These are phyloP conservation scores for Fusarium domesticum DNA, from an alignment of 2,329 filamentous ascomycete species.

Conservation along the genomic window DNA sequence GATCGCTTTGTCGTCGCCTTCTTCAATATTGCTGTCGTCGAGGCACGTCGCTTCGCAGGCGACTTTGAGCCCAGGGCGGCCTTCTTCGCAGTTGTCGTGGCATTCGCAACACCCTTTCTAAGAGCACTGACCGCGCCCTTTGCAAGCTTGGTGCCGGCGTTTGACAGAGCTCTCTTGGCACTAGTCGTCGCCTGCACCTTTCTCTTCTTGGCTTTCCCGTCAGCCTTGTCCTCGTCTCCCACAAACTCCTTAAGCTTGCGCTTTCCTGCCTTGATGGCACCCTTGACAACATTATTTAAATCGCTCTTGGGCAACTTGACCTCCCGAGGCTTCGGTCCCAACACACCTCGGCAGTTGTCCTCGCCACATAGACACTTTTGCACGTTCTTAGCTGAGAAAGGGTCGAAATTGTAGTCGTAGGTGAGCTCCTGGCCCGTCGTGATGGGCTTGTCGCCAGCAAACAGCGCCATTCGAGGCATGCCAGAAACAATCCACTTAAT, in stretches of 20 bases:
- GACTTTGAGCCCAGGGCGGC: slow-evolving; percentile 24
- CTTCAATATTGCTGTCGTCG: slow-evolving; percentile 28
- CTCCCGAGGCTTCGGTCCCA: slow-evolving; percentile 60
- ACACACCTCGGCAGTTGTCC: slow-evolving; percentile 60
- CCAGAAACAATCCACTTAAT: slow-evolving; percentile 95
- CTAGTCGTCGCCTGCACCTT: slow-evolving; percentile 36
- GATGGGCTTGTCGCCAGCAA: slow-evolving; percentile 85
- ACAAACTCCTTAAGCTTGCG: slow-evolving; percentile 55
- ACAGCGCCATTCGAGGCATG: slow-evolving; percentile 93
- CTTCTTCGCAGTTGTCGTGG: slow-evolving; percentile 31
- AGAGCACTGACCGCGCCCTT: slow-evolving; percentile 38
- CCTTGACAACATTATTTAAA: slow-evolving; percentile 39
- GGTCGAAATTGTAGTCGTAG: slow-evolving; percentile 81
- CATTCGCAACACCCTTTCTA: slow-evolving; percentile 37
- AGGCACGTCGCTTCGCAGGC: slow-evolving; percentile 26
- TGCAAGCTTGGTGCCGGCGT: slow-evolving; percentile 35
- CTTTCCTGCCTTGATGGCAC: slow-evolving; percentile 49
- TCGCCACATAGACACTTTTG: slow-evolving; percentile 64
- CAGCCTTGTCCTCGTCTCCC: slow-evolving; percentile 38
- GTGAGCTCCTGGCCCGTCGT: slow-evolving; percentile 95
- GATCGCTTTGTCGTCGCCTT: slow-evolving; percentile 30
- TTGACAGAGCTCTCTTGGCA: slow-evolving; percentile 36
- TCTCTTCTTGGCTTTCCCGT: slow-evolving; percentile 50
- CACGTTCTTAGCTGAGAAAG: slow-evolving; percentile 66
- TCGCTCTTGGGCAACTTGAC: slow-evolving; percentile 49